Percentiles rank a stretch among this genome's conserved stretches.
Conservation (phyloP, 2,329 filamentous ascomycete genomes). For the Cladophialophora chaetospira region DNA sequence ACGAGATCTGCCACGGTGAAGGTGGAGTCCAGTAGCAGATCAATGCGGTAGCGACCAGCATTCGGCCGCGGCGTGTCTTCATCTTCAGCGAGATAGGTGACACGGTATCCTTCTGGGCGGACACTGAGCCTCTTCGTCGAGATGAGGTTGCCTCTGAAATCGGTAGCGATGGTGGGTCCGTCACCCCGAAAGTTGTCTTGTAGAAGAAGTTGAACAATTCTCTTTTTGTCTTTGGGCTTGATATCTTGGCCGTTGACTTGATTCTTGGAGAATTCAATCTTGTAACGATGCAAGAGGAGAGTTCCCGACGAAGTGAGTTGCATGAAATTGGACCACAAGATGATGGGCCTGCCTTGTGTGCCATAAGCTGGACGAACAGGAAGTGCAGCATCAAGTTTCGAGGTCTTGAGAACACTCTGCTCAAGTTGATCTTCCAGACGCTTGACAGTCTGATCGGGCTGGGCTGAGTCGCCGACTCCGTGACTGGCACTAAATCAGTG, state of each 20-base stretch:
- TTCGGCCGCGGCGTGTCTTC: not conserved
- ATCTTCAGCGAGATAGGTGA: not conserved
- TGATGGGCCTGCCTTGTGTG: conserved; percentile 37
- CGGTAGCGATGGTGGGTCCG: conserved; percentile 40
- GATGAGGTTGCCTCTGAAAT: conserved; percentile 44
- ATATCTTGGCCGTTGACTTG: conserved; percentile 35
- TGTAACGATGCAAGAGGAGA: conserved; percentile 45
- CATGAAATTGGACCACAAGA: conserved; percentile 45
- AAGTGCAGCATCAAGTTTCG: not conserved
- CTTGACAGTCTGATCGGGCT: not conserved
- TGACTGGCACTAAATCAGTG: not conserved
- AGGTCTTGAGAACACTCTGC: not conserved
- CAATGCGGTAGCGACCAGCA: too few relatives aligned
- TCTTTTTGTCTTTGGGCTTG: conserved; percentile 48
- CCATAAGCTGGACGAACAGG: conserved; percentile 44
- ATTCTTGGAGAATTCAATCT: conserved; percentile 38
- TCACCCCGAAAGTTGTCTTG: conserved; percentile 40
- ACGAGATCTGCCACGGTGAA: not conserved
- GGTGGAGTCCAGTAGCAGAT: too few relatives aligned
- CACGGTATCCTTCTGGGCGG: not conserved
- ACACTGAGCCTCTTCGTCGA: conserved; percentile 31
- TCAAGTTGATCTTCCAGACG: conserved; percentile 2
- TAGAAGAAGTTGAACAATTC: conserved; percentile 52
- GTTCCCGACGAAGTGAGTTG: conserved; percentile 41
- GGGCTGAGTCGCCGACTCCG: not conserved